Evolutionary conservation across 768 basidiomycete genomes (phyloP).

Genomic region (Tulasnella sp.): DNA sequence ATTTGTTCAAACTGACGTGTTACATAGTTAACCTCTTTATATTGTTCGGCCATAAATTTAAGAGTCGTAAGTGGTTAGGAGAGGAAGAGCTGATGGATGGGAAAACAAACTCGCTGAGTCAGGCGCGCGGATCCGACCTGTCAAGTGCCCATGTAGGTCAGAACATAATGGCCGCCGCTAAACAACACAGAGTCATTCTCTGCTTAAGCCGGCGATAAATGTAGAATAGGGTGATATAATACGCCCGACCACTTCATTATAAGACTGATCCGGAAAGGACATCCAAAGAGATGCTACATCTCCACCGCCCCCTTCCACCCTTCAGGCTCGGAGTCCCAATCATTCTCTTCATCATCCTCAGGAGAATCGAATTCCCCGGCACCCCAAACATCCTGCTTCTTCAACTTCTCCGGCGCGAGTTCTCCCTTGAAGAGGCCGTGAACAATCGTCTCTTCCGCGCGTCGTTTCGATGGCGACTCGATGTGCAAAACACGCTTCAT

Average conservation of each 20-base stretch:
- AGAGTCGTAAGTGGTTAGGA: neutral
- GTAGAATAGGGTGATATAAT: neutral
- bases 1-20: too few species aligned
- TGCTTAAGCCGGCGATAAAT: neutral
- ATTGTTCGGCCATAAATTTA: conserved; percentile 16
- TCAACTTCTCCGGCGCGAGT: conserved; percentile 27
- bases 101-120: conserved; percentile 8
- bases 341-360: conserved; percentile 26
- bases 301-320: conserved; percentile 31
- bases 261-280: neutral
- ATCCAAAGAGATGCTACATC: conserved; percentile 26
- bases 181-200: neutral
- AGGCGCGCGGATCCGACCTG: neutral
- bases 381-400: conserved; percentile 31
- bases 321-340: conserved; percentile 35
- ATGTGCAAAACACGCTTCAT: conserved; percentile 28
- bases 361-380: conserved; percentile 29
- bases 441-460: conserved; percentile 3
- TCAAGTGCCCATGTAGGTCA: neutral
- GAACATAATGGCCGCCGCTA: neutral
- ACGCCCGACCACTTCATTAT: neutral
- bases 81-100: neutral
- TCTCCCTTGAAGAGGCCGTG: conserved; percentile 20
- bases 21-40: neutral
- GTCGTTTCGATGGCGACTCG: conserved; percentile 22